Conservation (phyloP, 306 rosid species). For the Vachellia pachyceras region DNA sequence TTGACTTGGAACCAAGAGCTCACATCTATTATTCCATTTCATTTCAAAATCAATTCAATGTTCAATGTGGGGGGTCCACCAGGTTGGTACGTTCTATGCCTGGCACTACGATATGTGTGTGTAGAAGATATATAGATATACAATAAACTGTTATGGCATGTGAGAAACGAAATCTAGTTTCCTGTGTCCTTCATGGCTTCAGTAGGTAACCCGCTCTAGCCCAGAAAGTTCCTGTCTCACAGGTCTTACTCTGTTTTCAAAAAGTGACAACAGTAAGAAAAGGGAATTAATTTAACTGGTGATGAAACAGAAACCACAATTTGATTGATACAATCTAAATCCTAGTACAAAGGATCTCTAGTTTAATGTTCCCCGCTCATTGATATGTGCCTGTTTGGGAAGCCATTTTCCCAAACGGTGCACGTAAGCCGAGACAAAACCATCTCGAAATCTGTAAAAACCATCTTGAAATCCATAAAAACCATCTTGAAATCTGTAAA, state of each 20-base stretch:
- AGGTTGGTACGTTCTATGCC: neutral
- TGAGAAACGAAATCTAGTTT: neutral
- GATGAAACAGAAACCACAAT: neutral
- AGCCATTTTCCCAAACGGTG: no score
- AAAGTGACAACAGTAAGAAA: neutral
- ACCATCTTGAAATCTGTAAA: no score
- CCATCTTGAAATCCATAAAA: no score
- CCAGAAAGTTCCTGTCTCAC: slow-evolving; percentile 24
- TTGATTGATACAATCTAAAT: neutral
- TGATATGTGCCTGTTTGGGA: no score
- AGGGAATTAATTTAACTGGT: neutral
- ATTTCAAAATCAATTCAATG: neutral
- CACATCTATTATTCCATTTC: no score
- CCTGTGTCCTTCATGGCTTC: neutral
- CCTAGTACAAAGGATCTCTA: neutral
- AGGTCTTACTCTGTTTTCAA: neutral
- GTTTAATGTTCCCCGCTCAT: neutral
- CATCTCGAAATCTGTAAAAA: no score
- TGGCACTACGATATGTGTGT: neutral
- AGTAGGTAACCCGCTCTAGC: neutral
- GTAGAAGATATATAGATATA: neutral
- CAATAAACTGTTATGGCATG: slow-evolving; percentile 5
- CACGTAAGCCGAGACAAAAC: no score
- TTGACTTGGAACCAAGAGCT: neutral
- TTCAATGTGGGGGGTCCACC: neutral